A percentile compares a stretch with the other conserved stretches of the same genome.
phyloP scores from a whole-genome alignment of 345 rosid species.

The Brassica incana region DNA sequence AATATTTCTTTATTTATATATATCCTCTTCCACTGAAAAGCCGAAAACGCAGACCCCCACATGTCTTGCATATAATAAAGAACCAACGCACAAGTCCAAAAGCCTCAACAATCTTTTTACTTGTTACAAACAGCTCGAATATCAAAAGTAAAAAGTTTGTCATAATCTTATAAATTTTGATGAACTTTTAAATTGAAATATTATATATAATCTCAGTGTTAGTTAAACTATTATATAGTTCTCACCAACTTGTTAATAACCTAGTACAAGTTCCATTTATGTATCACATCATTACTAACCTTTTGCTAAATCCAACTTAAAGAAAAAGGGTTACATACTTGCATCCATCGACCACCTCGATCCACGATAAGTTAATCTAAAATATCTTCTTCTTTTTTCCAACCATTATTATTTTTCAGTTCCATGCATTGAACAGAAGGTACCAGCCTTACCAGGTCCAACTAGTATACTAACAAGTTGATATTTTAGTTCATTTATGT shows the following conservation, averaged over 20 bases:
- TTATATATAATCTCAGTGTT: background rate
- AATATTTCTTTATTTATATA: background rate
- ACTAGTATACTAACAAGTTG: background rate
- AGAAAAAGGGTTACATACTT: background rate
- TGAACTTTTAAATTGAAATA: background rate
- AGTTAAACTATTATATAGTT: conserved; percentile 9
- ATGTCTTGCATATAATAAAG: conserved; percentile 13
- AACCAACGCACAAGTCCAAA: conserved; percentile 14
- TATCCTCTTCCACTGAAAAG: conserved; percentile 22
- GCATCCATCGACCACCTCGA: background rate
- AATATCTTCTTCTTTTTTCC: background rate
- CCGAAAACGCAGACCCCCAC: conserved; percentile 25
- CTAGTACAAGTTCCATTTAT: conserved; percentile 35
- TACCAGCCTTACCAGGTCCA: background rate
- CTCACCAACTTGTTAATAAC: conserved; percentile 29
- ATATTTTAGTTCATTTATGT: background rate
- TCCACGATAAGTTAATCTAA: conserved; percentile 17
- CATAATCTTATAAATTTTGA: conserved; percentile 1
- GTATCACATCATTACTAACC: conserved; percentile 17
- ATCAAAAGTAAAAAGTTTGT: conserved; percentile 17
- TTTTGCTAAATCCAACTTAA: conserved; percentile 19
- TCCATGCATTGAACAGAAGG: conserved; percentile 5
- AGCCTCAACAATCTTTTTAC: background rate
- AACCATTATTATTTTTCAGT: background rate
- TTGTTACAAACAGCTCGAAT: background rate